Base-by-base conservation (phyloP, 1,139 yeast species). In the Yamadazyma blattariae region DNA sequence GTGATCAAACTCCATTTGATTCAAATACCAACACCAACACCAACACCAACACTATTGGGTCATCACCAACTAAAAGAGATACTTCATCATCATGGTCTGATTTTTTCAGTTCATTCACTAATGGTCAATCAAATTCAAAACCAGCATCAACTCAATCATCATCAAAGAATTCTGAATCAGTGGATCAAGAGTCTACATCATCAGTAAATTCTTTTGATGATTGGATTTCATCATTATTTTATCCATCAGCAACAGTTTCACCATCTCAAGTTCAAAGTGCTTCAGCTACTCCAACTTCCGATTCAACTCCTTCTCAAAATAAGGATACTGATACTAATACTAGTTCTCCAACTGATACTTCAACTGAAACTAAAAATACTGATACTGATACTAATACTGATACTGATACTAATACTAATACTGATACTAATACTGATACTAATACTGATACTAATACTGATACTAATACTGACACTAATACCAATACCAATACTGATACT, bases 151-250 rank as follows among this genome's bases (percentile, higher is more conserved):
- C 26, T 16, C 14, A 23, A 14, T n/a, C 18, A 16, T 17, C 32
- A 6, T 14, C 17, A 4, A 10, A 27, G 7, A 17, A 17, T 17
- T 26, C 28, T 9, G 8, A 10, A 14, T 9, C 19, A 9, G 19
- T 3, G 3, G 18, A 8, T 14, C 19, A 26, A 3, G 9, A 22
- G 12, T 8, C 15, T 22, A 30, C 27, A n/a, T n/a, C 21, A 5
- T 16, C 33, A 15, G 29, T 16, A 7, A 25, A 25, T 31, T 14
- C 29, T 9, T 37, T 37, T 18, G 29, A 37, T 30, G 32, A 34
- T 26, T 34, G 34, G 34, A 34, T 37, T 16, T 24, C 11, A 34
- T 33, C 35, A 13, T 34, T 37, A n/a, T 25, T 27, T 28, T 29
- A 30, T 23, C 34, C 26, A 13, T 16, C 34, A 7, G 12, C 32